These are phyloP conservation scores for Physcia stellaris DNA, from an alignment of 495 filamentous ascomycete species.

Conservation along the genomic window DNA sequence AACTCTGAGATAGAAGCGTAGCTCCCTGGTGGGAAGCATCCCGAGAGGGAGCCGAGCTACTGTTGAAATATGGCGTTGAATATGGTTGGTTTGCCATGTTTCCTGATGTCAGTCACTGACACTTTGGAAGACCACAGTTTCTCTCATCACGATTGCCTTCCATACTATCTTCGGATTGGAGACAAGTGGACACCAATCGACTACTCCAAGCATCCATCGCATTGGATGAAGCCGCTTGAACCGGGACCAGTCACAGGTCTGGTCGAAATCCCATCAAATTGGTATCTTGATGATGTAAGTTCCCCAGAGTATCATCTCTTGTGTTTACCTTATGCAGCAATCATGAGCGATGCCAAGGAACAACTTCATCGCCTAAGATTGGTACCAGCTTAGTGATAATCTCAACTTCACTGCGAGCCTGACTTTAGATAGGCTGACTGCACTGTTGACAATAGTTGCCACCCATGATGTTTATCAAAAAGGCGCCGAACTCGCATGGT, in stretches of 20 bases:
- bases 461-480: slow-evolving; percentile 52
- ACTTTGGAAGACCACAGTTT: slow-evolving; percentile 35
- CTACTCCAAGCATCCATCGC: slow-evolving; percentile 41
- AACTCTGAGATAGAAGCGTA: not conserved
- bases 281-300: slow-evolving; percentile 58
- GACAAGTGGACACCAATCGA: slow-evolving; percentile 52
- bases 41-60: slow-evolving; percentile 50
- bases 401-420: too few relatives aligned
- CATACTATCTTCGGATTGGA: slow-evolving; percentile 49
- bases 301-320: not conserved
- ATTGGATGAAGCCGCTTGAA: slow-evolving; percentile 54
- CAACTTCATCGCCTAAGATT: too few relatives aligned
- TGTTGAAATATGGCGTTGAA: slow-evolving; percentile 55
- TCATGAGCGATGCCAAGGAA: not conserved
- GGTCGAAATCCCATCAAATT: slow-evolving; percentile 53
- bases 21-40: slow-evolving; percentile 47
- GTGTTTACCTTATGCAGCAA: not conserved
- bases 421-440: too few relatives aligned
- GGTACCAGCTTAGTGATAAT: too few relatives aligned
- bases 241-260: slow-evolving; percentile 38
- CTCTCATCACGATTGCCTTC: slow-evolving; percentile 52
- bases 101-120: not conserved
- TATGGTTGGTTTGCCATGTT: slow-evolving; percentile 23
- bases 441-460: too few relatives aligned
- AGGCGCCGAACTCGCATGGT: slow-evolving; percentile 41